Percentiles rank a stretch among this genome's conserved stretches.
These are phyloP conservation scores for Conticribra guillardii DNA, from an alignment of 108 stramenopile species.

Conservation along the genomic window DNA sequence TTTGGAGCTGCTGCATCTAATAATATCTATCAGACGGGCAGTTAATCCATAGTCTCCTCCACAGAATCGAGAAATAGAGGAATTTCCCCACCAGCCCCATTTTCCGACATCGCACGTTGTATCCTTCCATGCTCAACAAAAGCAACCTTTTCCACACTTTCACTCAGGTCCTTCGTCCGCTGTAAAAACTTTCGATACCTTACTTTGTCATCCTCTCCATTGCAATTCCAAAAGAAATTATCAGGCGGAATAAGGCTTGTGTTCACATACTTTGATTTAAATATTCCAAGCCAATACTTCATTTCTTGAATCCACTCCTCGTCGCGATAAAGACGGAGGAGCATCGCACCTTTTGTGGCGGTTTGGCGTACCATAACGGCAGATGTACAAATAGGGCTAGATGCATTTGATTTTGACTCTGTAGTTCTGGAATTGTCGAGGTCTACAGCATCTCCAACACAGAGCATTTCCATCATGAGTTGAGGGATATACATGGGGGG, in stretches of 20 bases:
- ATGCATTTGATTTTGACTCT: neutral
- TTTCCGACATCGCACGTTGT: conserved; percentile 43
- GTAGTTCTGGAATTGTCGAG: conserved; percentile 11
- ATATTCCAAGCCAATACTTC: conserved; percentile 74
- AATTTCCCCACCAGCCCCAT: conserved; percentile 16
- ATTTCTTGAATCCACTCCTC: conserved; percentile 87
- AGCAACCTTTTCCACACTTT: conserved; percentile 53
- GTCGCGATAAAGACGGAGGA: conserved; percentile 76
- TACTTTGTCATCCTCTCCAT: conserved; percentile 17
- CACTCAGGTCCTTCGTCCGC: conserved; percentile 49
- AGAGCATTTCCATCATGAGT: conserved; percentile 89
- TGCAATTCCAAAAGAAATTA: conserved; percentile 77
- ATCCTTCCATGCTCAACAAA: conserved; percentile 34
- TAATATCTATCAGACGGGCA: too few species aligned
- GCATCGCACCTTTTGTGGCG: conserved; percentile 75
- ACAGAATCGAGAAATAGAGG: conserved; percentile 49
- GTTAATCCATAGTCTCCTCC: neutral
- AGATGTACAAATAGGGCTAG: conserved; percentile 58
- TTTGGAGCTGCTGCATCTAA: too few species aligned
- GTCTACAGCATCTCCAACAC: conserved; percentile 55
- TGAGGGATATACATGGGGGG: conserved; percentile 79
- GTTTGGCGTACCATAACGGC: conserved; percentile 87
- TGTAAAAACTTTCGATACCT: conserved; percentile 56
- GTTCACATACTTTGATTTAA: conserved; percentile 64
- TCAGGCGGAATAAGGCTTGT: conserved; percentile 52